Base-by-base conservation (phyloP, 805 yeast genomes). In the Maudiozyma bulderi region DNA sequence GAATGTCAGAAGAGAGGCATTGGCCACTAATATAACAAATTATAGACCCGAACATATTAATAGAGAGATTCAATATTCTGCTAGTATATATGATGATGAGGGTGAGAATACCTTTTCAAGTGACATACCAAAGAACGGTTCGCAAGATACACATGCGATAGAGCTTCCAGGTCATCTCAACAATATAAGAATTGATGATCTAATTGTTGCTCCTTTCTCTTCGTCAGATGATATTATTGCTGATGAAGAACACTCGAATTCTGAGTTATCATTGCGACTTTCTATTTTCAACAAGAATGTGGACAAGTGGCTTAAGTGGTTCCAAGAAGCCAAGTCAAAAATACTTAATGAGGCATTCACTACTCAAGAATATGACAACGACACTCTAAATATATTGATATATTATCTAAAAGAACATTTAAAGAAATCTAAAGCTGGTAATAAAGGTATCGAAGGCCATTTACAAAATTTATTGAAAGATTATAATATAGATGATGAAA, bases 1-100 rank as follows among this genome's bases (percentile, higher is more conserved):
- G 3, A 40, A 42, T 43, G 69, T 65, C 10, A 53, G 64, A 40
- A 46, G 44, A 11, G 66, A 65, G 50, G 68, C 69, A 2, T 38
- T 63, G 31, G 52, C 54, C 8, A 62, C 63, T 1, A 50, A 45
- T 30, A 58, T 49, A 20, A 46, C 46, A 9, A 33, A 32, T 28
- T 40, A 28, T 11, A 42, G 15, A 26, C 37, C 29, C 10, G 8
- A 14, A 11, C 5, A n/a, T 6, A 14, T 3, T 4, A 40, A 9
- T 11, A 10, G 15, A 38, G 29, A 9, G 6, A 2, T 30, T 13
- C 50, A 43, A 29, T 56, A 54, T 43, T 43, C 38, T 8, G 62
- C 65, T 2, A 50, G 52, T n/a, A 53, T 61, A 40, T 61, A 61
- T 40, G 65, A 61, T 48, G 65, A 60, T 40, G 57, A 46, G 6